Conservation (phyloP, 139 green algal species). For the Gonium pectorale region DNA sequence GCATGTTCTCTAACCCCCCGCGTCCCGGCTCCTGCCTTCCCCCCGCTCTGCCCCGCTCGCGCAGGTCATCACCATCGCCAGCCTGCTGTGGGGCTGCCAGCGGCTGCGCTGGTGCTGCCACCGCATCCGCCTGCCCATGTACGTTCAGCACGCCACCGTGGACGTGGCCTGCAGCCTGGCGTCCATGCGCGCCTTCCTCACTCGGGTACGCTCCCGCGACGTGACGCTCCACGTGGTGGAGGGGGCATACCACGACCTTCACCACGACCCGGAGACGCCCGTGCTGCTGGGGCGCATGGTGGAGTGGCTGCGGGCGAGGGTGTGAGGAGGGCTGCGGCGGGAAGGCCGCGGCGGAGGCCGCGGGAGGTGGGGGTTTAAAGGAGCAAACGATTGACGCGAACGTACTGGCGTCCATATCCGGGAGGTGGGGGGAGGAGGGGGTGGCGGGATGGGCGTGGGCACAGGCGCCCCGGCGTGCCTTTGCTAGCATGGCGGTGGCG, state of each 20-base stretch:
- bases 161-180: slow-evolving; percentile 9
- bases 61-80: slow-evolving; percentile 20
- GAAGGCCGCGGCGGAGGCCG: too few relatives aligned
- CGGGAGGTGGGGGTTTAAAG: too few relatives aligned
- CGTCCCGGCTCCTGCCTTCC: too few relatives aligned
- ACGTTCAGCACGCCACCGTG: slow-evolving; percentile 17
- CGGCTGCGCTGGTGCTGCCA: not conserved
- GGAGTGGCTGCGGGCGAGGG: slow-evolving; percentile 6
- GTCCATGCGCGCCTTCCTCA: not conserved
- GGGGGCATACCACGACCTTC: slow-evolving; percentile 39
- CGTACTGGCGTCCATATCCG: too few relatives aligned
- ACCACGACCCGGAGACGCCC: slow-evolving; percentile 42
- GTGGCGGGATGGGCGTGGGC: too few relatives aligned
- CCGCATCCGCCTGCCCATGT: not conserved
- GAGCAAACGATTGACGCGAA: too few relatives aligned
- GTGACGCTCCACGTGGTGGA: slow-evolving; percentile 23
- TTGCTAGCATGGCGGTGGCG: too few relatives aligned
- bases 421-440: too few relatives aligned
- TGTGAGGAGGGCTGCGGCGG: not conserved
- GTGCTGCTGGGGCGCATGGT: slow-evolving; percentile 4
- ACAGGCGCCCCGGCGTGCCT: too few relatives aligned
- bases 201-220: not conserved
- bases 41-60: not conserved
- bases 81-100: slow-evolving; percentile 11
- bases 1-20: too few relatives aligned